Percentiles rank a stretch among this genome's conserved stretches.
Evolutionary conservation across 345 rosid species (phyloP).

Genomic region (Nasturtium officinale): DNA sequence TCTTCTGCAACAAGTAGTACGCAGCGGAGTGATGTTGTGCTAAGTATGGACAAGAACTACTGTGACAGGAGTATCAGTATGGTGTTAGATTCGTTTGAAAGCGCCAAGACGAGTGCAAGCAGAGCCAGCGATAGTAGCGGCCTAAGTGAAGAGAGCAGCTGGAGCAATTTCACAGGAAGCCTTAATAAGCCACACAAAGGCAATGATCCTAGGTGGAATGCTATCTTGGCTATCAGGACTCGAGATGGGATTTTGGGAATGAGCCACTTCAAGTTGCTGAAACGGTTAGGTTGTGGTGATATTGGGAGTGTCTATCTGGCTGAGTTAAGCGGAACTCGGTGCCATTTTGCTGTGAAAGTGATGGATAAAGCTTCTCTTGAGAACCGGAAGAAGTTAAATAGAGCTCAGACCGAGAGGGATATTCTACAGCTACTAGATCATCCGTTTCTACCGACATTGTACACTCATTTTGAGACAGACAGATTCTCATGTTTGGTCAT

Average conservation of each 20-base stretch:
- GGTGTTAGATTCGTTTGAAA: slow-evolving; percentile 77
- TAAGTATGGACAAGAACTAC: slow-evolving; percentile 63
- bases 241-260: slow-evolving; percentile 91
- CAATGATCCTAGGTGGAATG: slow-evolving; percentile 97
- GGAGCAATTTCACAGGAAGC: slow-evolving; percentile 90
- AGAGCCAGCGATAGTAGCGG: slow-evolving; percentile 87
- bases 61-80: slow-evolving; percentile 65
- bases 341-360: slow-evolving; percentile 95
- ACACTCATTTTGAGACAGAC: slow-evolving; percentile 95
- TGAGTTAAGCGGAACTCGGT: slow-evolving; percentile 84
- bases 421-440: slow-evolving; percentile 94
- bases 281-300: slow-evolving; percentile 96
- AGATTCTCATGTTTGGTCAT: slow-evolving; percentile 95
- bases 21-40: slow-evolving; percentile 72
- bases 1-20: slow-evolving; percentile 52
- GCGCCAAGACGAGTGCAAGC: slow-evolving; percentile 80
- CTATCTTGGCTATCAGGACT: slow-evolving; percentile 78
- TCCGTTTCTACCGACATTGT: slow-evolving; percentile 94
- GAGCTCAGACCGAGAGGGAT: slow-evolving; percentile 98
- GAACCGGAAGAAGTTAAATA: slow-evolving; percentile 83
- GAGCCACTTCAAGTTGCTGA: slow-evolving; percentile 91
- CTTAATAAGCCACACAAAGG: slow-evolving; percentile 98
- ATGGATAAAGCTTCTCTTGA: slow-evolving; percentile 99
- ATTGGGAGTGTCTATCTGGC: slow-evolving; percentile 98
- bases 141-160: slow-evolving; percentile 89